Evolutionary conservation across 2,329 filamentous ascomycete genomes (phyloP).

Genomic region (Akanthomyces dipterigenus): DNA sequence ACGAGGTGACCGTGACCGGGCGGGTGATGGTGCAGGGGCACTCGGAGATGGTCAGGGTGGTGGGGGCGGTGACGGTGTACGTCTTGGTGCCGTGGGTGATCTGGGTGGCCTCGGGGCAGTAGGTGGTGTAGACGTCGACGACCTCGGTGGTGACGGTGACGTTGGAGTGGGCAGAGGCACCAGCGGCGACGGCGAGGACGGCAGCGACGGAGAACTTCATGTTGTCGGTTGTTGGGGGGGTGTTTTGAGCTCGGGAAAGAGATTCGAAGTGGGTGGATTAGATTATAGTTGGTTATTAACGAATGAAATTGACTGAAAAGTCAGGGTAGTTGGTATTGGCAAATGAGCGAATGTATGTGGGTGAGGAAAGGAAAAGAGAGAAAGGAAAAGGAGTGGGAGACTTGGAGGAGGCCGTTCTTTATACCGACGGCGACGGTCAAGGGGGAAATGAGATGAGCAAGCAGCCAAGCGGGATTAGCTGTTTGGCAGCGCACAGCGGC

Average conservation of each 20-base stretch:
- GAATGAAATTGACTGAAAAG: conserved; percentile 54
- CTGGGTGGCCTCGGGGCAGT: conserved; percentile 61
- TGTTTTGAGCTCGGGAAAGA: conserved; percentile 24
- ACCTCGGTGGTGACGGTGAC: conserved; percentile 51
- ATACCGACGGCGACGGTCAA: conserved; percentile 28
- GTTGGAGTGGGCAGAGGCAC: conserved; percentile 45
- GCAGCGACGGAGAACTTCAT: conserved; percentile 57
- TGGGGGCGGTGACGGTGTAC: conserved; percentile 64
- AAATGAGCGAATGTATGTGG: conserved; percentile 42
- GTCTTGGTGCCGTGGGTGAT: conserved; percentile 58
- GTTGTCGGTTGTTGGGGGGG: conserved; percentile 43
- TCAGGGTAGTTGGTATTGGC: conserved; percentile 35
- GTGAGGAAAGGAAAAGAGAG: conserved; percentile 34
- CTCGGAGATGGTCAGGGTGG: conserved; percentile 64
- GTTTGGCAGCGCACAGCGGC: too few species aligned
- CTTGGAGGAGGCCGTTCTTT: conserved; percentile 40
- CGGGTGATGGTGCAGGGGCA: conserved; percentile 64
- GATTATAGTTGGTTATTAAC: conserved; percentile 30
- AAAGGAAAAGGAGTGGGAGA: conserved; percentile 22
- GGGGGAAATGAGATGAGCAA: background rate
- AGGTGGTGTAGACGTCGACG: conserved; percentile 61
- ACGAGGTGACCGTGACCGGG: conserved; percentile 47
- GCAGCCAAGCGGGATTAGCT: background rate
- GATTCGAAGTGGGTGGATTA: conserved; percentile 22
- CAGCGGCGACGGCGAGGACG: conserved; percentile 44